phyloP scores from a whole-genome alignment of 129 eudicot species.

The Tagetes erecta region DNA sequence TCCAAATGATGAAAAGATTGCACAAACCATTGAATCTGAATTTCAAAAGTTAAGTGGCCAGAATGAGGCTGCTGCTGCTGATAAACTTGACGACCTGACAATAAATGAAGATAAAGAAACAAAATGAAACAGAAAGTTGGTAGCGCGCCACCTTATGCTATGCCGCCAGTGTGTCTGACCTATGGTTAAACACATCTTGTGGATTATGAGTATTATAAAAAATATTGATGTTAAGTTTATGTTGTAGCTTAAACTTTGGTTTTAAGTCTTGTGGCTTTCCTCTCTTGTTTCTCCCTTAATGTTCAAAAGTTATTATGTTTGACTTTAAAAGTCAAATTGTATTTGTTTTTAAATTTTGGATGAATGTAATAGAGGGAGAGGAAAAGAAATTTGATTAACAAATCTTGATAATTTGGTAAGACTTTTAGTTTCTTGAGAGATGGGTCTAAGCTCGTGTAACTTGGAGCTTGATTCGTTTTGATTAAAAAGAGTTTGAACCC shows the following conservation, averaged over 20 bases:
- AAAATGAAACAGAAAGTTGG: constrained; percentile 12
- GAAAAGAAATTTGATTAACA: neutral
- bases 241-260: constrained; percentile 25
- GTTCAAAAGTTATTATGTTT: constrained; percentile 1
- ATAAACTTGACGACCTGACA: constrained; percentile 39
- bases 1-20: constrained; percentile 69
- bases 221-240: constrained; percentile 5
- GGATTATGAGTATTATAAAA: constrained; percentile 23
- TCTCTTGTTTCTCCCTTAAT: constrained; percentile 19
- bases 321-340: constrained; percentile 21
- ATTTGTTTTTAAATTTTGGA: constrained; percentile 14
- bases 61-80: constrained; percentile 44
- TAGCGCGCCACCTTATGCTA: constrained; percentile 6
- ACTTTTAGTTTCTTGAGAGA: too few relatives aligned
- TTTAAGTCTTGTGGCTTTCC: constrained; percentile 19
- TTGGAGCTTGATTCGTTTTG: too few relatives aligned
- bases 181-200: neutral
- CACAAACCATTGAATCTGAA: constrained; percentile 72
- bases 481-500: too few relatives aligned
- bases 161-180: neutral
- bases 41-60: constrained; percentile 58
- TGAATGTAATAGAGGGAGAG: constrained; percentile 15
- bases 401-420: neutral
- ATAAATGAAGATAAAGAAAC: constrained; percentile 32
- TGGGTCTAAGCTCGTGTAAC: too few relatives aligned